These are phyloP conservation scores for Skeletonema marinoi DNA, from an alignment of 108 stramenopile genomes.

Conservation along the genomic window DNA sequence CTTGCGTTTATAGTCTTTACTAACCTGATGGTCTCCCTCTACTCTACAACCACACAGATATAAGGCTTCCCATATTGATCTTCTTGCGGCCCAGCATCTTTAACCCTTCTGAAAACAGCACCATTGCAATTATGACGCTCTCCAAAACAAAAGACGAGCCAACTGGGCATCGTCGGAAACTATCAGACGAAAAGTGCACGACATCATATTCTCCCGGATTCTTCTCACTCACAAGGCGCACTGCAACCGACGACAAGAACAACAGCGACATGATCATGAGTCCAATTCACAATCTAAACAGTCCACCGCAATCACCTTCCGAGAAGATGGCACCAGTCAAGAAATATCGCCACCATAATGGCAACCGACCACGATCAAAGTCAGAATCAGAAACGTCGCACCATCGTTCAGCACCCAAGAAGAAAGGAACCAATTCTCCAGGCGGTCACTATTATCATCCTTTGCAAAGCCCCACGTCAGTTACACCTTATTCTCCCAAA, in stretches of 20 bases:
- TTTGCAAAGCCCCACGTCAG: background rate
- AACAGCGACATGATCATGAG: background rate
- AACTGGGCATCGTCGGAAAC: background rate
- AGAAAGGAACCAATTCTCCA: background rate
- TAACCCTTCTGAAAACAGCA: background rate
- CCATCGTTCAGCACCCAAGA: background rate
- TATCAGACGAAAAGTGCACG: background rate
- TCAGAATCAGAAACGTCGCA: background rate
- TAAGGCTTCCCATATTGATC: too few species aligned
- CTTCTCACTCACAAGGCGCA: background rate
- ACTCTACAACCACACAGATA: too few species aligned
- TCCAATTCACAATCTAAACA: too few species aligned
- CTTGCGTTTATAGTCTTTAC: too few species aligned
- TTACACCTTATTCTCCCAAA: background rate
- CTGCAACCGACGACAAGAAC: background rate
- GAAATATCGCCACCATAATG: background rate
- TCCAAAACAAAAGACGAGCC: background rate
- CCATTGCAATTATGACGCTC: background rate
- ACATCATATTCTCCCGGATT: background rate
- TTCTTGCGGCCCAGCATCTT: background rate
- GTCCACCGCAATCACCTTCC: too few species aligned
- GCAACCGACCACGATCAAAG: background rate
- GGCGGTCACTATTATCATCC: background rate
- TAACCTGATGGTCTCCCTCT: too few species aligned
- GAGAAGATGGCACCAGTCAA: background rate